Percentiles rank a stretch among this genome's conserved stretches.
Evolutionary conservation across 805 yeast species (phyloP).

Genomic region (Ogataea siamensis): DNA sequence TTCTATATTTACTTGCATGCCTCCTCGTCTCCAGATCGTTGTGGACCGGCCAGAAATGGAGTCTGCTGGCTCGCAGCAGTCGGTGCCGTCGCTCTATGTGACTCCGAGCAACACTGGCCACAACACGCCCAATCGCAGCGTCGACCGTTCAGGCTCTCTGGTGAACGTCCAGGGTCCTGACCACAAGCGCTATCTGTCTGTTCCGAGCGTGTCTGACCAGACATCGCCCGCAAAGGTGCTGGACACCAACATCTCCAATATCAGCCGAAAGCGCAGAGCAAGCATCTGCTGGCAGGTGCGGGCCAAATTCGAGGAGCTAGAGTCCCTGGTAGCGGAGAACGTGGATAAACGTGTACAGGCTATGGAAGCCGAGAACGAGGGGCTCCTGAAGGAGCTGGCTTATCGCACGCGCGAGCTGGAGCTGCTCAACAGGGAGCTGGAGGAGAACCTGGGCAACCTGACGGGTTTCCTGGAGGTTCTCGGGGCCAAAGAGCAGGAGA

Average conservation of each 20-base stretch:
- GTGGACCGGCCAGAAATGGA: constrained; percentile 12
- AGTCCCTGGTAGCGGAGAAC: constrained; percentile 25
- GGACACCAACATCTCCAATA: constrained; percentile 12
- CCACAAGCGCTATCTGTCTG: constrained; percentile 14
- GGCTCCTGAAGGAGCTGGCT: constrained; percentile 30
- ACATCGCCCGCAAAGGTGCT: constrained; percentile 8
- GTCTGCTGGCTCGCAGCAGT: constrained; percentile 9
- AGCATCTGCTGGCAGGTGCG: constrained; percentile 28
- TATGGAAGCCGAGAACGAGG: constrained; percentile 30
- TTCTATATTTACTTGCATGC: constrained; percentile 1
- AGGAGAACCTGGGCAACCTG: constrained; percentile 27
- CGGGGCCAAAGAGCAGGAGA: constrained; percentile 30
- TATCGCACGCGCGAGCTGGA: constrained; percentile 29
- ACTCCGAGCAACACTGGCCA: constrained; percentile 1
- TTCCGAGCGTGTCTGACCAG: constrained; percentile 10
- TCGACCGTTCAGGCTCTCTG: constrained; percentile 13
- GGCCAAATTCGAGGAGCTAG: constrained; percentile 29
- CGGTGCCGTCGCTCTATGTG: constrained; percentile 14
- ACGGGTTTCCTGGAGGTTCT: constrained; percentile 30
- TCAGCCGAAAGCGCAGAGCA: constrained; percentile 1
- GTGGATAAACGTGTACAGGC: constrained; percentile 24
- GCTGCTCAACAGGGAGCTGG: constrained; percentile 29
- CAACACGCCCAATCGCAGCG: neutral
- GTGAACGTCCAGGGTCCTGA: constrained; percentile 8
- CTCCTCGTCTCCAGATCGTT: constrained; percentile 6